phyloP scores from a whole-genome alignment of 345 rosid genomes.

The Triadica sebifera region DNA sequence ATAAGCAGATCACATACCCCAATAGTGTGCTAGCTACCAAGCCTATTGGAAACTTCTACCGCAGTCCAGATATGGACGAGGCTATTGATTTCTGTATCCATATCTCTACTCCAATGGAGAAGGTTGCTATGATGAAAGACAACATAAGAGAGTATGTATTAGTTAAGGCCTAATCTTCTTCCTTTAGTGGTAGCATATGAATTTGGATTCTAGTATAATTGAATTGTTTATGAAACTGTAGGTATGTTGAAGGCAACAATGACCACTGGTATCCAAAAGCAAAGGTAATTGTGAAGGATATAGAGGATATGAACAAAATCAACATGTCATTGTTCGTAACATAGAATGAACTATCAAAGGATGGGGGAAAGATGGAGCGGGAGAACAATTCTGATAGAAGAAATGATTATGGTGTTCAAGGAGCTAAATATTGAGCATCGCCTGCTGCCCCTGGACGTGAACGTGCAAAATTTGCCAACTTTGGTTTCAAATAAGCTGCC shows the following conservation, averaged over 20 bases:
- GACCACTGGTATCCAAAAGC: slow-evolving; percentile 36
- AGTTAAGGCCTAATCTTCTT: background rate
- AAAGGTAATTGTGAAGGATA: slow-evolving; percentile 25
- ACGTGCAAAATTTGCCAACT: slow-evolving; percentile 32
- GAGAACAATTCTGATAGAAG: slow-evolving; percentile 37
- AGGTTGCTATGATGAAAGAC: slow-evolving; percentile 29
- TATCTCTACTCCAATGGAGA: slow-evolving; percentile 46
- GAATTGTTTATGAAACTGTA: slow-evolving; percentile 5
- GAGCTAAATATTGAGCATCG: slow-evolving; percentile 41
- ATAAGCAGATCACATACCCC: slow-evolving; percentile 47
- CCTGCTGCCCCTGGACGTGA: slow-evolving; percentile 42
- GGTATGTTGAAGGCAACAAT: slow-evolving; percentile 30
- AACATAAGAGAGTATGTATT: slow-evolving; percentile 31
- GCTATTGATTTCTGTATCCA: slow-evolving; percentile 44
- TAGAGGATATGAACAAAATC: slow-evolving; percentile 56
- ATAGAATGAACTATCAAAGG: slow-evolving; percentile 39
- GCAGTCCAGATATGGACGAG: slow-evolving; percentile 50
- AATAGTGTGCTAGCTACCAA: slow-evolving; percentile 43
- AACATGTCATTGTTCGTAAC: slow-evolving; percentile 19
- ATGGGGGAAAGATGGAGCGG: slow-evolving; percentile 26
- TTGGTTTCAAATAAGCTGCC: slow-evolving; percentile 28
- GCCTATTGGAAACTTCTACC: slow-evolving; percentile 44
- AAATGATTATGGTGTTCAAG: slow-evolving; percentile 36
- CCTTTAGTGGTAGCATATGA: background rate
- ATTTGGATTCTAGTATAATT: background rate